Conservation (phyloP, 2,329 filamentous ascomycete genomes). For the Aspergillus thermomutatus region DNA sequence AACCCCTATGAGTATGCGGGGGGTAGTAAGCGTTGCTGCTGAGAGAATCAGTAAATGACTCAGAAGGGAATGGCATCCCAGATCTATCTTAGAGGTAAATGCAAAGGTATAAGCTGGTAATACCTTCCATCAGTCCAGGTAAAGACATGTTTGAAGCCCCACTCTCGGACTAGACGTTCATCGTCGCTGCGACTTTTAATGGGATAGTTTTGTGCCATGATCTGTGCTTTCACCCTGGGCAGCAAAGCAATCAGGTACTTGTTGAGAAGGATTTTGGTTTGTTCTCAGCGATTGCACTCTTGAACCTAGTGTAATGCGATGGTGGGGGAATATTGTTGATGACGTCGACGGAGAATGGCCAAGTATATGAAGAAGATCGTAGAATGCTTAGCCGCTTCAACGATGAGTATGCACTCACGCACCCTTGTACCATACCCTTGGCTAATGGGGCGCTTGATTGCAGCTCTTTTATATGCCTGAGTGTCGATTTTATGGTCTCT, state of each 20-base stretch:
- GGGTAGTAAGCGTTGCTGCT: constrained; percentile 57
- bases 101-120: constrained; percentile 17
- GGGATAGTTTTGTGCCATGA: constrained; percentile 29
- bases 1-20: constrained; percentile 53
- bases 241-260: background rate
- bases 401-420: no score
- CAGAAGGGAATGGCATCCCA: background rate
- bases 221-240: background rate
- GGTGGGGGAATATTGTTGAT: background rate
- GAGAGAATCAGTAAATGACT: background rate
- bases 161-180: constrained; percentile 53
- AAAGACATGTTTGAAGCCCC: constrained; percentile 60
- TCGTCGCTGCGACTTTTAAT: constrained; percentile 44
- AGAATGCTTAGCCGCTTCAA: background rate
- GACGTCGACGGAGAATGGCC: background rate
- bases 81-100: constrained; percentile 11
- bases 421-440: no score
- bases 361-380: background rate
- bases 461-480: no score
- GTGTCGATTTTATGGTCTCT: no score
- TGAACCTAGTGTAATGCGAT: background rate
- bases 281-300: background rate
- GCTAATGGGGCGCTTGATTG: no score
- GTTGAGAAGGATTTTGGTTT: background rate
- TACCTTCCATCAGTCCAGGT: constrained; percentile 60